phyloP scores from a whole-genome alignment of 306 rosid species.

The Urtica urens region DNA sequence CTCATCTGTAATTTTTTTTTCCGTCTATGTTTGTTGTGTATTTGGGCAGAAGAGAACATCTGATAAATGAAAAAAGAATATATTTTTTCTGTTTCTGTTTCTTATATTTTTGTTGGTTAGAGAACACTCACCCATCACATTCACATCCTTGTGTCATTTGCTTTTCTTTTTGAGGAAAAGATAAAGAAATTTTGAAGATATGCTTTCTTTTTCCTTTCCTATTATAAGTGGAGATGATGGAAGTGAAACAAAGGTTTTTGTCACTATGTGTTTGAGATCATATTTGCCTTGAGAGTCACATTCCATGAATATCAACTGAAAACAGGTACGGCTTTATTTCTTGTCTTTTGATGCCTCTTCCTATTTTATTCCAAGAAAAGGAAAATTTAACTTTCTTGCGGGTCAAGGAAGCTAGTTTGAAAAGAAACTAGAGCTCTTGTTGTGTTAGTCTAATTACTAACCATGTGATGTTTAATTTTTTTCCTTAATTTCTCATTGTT shows the following conservation, averaged over 20 bases:
- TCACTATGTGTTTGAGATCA: background rate
- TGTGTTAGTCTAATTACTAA: no score
- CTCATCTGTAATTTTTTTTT: constrained; percentile 18
- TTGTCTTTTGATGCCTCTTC: no score
- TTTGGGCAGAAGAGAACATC: constrained; percentile 28
- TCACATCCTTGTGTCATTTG: background rate
- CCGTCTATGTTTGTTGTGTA: constrained; percentile 16
- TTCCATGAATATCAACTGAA: background rate
- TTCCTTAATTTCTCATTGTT: no score
- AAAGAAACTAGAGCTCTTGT: no score
- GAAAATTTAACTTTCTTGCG: no score
- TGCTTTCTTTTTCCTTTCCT: background rate
- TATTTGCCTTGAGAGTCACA: background rate
- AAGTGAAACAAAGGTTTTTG: background rate
- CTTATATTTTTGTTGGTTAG: constrained; percentile 5
- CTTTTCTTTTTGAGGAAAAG: no score
- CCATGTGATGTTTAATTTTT: no score
- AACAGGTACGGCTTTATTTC: background rate
- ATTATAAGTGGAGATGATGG: no score
- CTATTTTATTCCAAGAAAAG: no score
- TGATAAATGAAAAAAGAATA: constrained; percentile 12
- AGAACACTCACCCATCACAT: no score
- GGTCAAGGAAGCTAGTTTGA: no score
- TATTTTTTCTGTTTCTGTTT: background rate
- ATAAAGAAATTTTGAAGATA: no score